These are phyloP conservation scores for Wickerhamiella dianesei DNA, from an alignment of 805 yeast species.

Conservation along the genomic window DNA sequence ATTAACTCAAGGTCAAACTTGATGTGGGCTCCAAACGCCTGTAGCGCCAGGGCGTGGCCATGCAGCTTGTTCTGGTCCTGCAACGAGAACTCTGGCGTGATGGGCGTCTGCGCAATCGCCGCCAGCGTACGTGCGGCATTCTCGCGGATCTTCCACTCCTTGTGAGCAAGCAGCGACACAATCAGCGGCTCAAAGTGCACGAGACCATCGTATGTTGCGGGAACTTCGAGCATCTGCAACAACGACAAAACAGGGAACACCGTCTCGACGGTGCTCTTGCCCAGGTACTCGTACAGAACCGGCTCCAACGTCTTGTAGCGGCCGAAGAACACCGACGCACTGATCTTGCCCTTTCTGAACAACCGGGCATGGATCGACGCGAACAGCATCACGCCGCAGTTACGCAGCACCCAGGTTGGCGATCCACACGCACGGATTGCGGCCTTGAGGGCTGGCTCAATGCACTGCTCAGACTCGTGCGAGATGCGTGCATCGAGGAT, in stretches of 20 bases:
- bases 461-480: constrained; percentile 34
- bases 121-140: constrained; percentile 65
- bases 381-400: constrained; percentile 87
- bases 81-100: constrained; percentile 15
- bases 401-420: constrained; percentile 71
- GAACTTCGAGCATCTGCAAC: constrained; percentile 51
- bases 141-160: constrained; percentile 75
- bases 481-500: constrained; percentile 61
- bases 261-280: constrained; percentile 19
- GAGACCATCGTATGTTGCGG: constrained; percentile 40
- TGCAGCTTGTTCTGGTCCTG: constrained; percentile 37
- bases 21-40: neutral
- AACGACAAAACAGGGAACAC: constrained; percentile 67
- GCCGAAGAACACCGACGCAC: constrained; percentile 60
- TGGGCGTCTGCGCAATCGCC: constrained; percentile 27
- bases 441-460: constrained; percentile 45
- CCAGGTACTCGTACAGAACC: constrained; percentile 30
- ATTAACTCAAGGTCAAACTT: neutral
- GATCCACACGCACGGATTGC: constrained; percentile 53
- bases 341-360: constrained; percentile 43
- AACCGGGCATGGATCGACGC: constrained; percentile 69
- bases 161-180: constrained; percentile 35
- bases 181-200: constrained; percentile 40
- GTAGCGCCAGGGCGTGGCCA: constrained; percentile 31
- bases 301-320: constrained; percentile 42